A percentile compares a stretch with the other conserved stretches of the same genome.
Conservation (phyloP, 2,329 filamentous ascomycete species). For the Aspergillus versicolor region DNA sequence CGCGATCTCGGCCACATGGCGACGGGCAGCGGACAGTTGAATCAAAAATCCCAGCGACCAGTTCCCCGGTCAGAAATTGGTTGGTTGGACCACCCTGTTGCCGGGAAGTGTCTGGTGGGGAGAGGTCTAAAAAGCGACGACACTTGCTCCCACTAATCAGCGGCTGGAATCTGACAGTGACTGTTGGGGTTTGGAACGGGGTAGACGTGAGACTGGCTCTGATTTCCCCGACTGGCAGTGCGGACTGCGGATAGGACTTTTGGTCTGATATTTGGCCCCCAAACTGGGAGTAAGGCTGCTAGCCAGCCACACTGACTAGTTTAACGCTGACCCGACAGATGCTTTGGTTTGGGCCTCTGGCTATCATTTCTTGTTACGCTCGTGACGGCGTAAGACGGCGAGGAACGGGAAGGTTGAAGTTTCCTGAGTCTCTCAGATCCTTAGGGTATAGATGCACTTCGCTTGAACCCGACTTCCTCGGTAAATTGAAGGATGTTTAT, state of each 20-base stretch:
- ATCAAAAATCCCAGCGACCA: neutral
- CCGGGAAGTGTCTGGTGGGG: neutral
- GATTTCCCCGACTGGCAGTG: conserved; percentile 3
- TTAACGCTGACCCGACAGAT: conserved; percentile 7
- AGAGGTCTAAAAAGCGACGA: neutral
- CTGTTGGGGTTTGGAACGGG: neutral
- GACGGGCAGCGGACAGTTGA: conserved; percentile 19
- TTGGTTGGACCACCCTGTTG: neutral
- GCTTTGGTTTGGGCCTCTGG: neutral
- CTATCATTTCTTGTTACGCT: conserved; percentile 8
- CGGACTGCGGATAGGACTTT: neutral
- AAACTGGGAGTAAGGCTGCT: conserved; percentile 5
- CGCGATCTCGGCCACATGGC: conserved; percentile 24
- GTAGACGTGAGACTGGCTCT: neutral
- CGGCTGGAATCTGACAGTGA: conserved; percentile 3
- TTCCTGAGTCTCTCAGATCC: conserved; percentile 11
- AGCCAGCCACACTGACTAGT: conserved; percentile 14
- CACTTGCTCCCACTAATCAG: conserved; percentile 3
- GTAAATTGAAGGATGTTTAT: neutral
- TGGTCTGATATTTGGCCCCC: conserved; percentile 9
- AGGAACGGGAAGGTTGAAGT: neutral
- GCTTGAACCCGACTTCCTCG: neutral
- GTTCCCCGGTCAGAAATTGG: neutral
- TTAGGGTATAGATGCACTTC: neutral
- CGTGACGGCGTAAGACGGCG: neutral